Evolutionary conservation across 345 rosid genomes (phyloP).

Genomic region (Citrus inodora): DNA sequence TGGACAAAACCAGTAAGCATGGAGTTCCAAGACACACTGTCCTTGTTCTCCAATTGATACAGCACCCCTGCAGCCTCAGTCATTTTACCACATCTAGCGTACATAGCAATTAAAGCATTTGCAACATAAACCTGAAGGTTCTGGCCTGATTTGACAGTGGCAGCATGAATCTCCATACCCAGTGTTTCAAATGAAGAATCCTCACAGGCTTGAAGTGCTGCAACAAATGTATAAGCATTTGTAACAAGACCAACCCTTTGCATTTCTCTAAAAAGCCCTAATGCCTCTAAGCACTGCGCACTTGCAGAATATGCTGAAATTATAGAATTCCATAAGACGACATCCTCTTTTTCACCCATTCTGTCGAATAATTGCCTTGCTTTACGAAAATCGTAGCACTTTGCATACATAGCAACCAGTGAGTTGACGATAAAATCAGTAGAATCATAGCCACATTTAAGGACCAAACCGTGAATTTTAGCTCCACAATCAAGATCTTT

Average conservation of each 20-base stretch:
- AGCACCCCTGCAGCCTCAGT: conserved; percentile 41
- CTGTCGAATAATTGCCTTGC: conserved; percentile 64
- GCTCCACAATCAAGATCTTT: conserved; percentile 41
- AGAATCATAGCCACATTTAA: conserved; percentile 46
- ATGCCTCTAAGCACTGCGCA: conserved; percentile 50
- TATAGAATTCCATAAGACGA: conserved; percentile 77
- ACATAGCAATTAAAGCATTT: conserved; percentile 75
- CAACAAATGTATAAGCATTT: conserved; percentile 55
- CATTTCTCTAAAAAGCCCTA: conserved; percentile 57
- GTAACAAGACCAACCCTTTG: conserved; percentile 39
- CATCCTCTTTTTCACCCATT: conserved; percentile 43
- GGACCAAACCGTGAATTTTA: conserved; percentile 56
- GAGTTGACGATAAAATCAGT: conserved; percentile 53
- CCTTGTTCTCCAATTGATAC: conserved; percentile 37
- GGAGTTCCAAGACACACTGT: conserved; percentile 60
- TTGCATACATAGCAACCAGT: conserved; percentile 75
- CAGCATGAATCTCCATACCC: conserved; percentile 75
- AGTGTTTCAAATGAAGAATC: conserved; percentile 36
- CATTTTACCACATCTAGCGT: conserved; percentile 51
- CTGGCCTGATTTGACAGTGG: conserved; percentile 46
- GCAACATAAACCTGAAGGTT: conserved; percentile 43
- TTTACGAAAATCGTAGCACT: conserved; percentile 53
- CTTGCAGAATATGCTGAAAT: conserved; percentile 55
- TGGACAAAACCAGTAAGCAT: conserved; percentile 64
- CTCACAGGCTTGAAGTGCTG: conserved; percentile 70